Conservation (phyloP, 345 rosid genomes). For the Passiflora organensis region DNA sequence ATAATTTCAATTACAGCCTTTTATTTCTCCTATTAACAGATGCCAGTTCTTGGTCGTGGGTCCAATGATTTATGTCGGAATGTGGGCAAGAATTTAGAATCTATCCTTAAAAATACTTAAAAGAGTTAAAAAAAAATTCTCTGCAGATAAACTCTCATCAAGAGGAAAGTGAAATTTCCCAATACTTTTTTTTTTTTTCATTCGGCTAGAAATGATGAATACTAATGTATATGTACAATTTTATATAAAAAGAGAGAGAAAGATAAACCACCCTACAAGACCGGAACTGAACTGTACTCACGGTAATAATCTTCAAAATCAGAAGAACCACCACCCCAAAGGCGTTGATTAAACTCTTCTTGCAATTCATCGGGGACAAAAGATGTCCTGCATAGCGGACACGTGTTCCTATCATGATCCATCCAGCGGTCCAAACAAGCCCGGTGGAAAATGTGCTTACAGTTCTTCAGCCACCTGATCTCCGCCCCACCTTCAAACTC, state of each 20-base stretch:
- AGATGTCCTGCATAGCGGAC: slow-evolving; percentile 81
- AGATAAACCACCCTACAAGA: slow-evolving; percentile 15
- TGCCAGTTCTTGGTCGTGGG: no score
- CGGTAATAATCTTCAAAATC: slow-evolving; percentile 42
- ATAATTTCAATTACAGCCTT: no score
- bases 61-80: no score
- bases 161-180: no score
- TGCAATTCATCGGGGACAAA: slow-evolving; percentile 79
- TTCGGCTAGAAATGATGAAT: slow-evolving; percentile 5
- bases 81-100: no score
- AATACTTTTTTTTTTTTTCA: background rate
- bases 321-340: slow-evolving; percentile 55
- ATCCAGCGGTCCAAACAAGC: slow-evolving; percentile 92
- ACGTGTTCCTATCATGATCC: slow-evolving; percentile 81
- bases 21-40: no score
- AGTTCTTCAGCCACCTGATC: slow-evolving; percentile 72
- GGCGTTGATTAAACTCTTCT: slow-evolving; percentile 75
- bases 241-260: background rate
- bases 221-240: slow-evolving; percentile 8
- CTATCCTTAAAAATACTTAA: no score
- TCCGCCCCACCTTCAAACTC: slow-evolving; percentile 74
- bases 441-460: slow-evolving; percentile 76
- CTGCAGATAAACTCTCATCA: no score
- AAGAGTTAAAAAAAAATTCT: no score
- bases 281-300: slow-evolving; percentile 45